phyloP scores from a whole-genome alignment of 1,284 basidiomycete species.

The Leccinum angustisporum region DNA sequence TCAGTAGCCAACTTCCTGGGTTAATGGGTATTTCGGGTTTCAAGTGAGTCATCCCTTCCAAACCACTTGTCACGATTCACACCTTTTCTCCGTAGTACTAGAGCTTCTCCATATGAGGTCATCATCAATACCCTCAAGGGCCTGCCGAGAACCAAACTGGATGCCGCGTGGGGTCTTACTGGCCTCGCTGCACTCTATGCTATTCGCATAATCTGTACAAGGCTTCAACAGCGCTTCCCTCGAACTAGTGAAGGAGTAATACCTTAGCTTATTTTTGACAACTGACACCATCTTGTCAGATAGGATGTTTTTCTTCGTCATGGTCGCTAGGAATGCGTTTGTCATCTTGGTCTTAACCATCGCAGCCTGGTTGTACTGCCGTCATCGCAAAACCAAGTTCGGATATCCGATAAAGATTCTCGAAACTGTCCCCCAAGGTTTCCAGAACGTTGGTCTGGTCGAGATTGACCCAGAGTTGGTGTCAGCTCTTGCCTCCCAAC shows the following conservation, averaged over 20 bases:
- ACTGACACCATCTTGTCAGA: conserved; percentile 37
- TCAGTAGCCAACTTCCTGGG: conserved; percentile 82
- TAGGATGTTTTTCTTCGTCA: conserved; percentile 85
- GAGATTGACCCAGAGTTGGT: conserved; percentile 66
- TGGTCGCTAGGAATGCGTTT: conserved; percentile 84
- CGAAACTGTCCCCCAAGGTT: conserved; percentile 78
- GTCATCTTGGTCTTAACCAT: conserved; percentile 85
- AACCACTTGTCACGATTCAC: background rate
- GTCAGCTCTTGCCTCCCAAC: conserved; percentile 67
- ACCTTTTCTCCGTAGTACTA: conserved; percentile 52
- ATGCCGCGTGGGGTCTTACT: conserved; percentile 89
- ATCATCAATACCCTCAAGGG: conserved; percentile 92
- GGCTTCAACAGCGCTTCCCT: conserved; percentile 67
- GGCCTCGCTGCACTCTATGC: conserved; percentile 75
- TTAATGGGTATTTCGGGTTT: conserved; percentile 85
- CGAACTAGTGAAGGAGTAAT: conserved; percentile 47
- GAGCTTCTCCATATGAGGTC: conserved; percentile 82
- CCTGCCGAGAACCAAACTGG: conserved; percentile 68
- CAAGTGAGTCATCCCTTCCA: conserved; percentile 49
- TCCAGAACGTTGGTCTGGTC: conserved; percentile 77
- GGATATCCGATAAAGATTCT: conserved; percentile 89
- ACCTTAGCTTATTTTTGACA: background rate
- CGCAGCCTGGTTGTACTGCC: conserved; percentile 81
- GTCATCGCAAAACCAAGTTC: conserved; percentile 53
- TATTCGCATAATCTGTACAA: conserved; percentile 68